These are phyloP conservation scores for Stachybotrys chlorohalonatus DNA, from an alignment of 2,329 filamentous ascomycete genomes.

Conservation along the genomic window DNA sequence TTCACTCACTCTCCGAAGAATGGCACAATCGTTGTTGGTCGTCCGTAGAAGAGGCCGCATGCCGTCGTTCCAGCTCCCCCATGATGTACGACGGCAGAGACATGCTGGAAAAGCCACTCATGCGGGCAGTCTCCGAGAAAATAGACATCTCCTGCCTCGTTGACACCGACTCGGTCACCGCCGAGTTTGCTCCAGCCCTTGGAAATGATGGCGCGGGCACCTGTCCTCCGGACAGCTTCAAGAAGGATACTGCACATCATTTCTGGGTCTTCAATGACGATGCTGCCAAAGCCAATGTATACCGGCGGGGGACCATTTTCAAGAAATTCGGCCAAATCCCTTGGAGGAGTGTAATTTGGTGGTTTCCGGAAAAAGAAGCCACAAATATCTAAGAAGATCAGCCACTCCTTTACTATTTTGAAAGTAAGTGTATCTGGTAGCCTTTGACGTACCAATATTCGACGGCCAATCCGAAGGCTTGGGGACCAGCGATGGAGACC, in stretches of 20 bases:
- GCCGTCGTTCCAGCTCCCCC: slow-evolving; percentile 67
- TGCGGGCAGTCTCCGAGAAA: slow-evolving; percentile 65
- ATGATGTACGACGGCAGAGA: slow-evolving; percentile 58
- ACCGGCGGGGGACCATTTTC: slow-evolving; percentile 47
- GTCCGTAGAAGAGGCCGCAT: slow-evolving; percentile 57
- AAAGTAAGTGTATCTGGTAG: not conserved
- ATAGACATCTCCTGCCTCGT: slow-evolving; percentile 50
- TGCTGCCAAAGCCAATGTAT: slow-evolving; percentile 67
- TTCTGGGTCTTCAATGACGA: slow-evolving; percentile 62
- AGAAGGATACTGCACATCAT: slow-evolving; percentile 58
- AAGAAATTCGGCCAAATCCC: slow-evolving; percentile 47
- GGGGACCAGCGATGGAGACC: slow-evolving; percentile 58
- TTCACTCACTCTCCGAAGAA: slow-evolving; percentile 49
- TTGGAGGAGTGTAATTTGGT: slow-evolving; percentile 42
- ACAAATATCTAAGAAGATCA: slow-evolving; percentile 37
- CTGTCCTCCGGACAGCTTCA: slow-evolving; percentile 51
- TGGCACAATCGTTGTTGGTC: slow-evolving; percentile 62
- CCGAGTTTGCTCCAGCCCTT: slow-evolving; percentile 67
- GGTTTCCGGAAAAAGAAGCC: slow-evolving; percentile 57
- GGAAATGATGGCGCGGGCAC: slow-evolving; percentile 58
- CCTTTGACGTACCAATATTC: slow-evolving; percentile 36
- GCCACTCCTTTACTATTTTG: slow-evolving; percentile 23
- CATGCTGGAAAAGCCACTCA: slow-evolving; percentile 62
- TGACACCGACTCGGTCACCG: slow-evolving; percentile 22
- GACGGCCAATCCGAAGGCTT: slow-evolving; percentile 58